Evolutionary conservation across 2,329 filamentous ascomycete genomes (phyloP).

Genomic region (Lasiodiplodia hormozganensis): DNA sequence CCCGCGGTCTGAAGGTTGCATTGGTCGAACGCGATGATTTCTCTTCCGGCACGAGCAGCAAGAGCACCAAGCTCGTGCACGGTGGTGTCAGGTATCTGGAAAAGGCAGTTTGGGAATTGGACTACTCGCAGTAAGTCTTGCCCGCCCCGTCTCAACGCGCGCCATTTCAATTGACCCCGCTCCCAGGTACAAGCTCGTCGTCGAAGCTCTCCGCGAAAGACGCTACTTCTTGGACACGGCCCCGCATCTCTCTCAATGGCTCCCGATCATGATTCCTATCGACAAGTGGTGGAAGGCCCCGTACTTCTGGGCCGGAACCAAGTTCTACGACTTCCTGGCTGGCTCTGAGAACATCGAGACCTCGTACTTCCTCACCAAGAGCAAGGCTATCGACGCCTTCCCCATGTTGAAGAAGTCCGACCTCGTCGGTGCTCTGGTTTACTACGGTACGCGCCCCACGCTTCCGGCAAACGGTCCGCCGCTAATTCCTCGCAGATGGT

Average conservation of each 20-base stretch:
- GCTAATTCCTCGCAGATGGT: conserved; percentile 65
- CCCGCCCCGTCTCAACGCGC: neutral
- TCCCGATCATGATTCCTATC: conserved; percentile 83
- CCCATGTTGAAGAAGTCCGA: conserved; percentile 85
- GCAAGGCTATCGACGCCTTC: conserved; percentile 85
- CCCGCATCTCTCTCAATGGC: conserved; percentile 79
- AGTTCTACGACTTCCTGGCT: conserved; percentile 84
- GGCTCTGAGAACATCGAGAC: conserved; percentile 87
- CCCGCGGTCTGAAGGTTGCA: conserved; percentile 79
- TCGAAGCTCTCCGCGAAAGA: conserved; percentile 81
- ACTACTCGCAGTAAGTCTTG: conserved; percentile 74
- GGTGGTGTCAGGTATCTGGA: conserved; percentile 85
- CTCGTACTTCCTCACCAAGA: conserved; percentile 86
- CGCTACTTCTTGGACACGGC: conserved; percentile 85
- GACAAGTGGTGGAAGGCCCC: conserved; percentile 85
- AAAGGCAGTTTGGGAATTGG: conserved; percentile 84
- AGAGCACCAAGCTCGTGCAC: conserved; percentile 87
- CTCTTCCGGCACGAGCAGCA: conserved; percentile 80
- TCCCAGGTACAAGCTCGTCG: conserved; percentile 70
- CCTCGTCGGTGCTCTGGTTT: conserved; percentile 81
- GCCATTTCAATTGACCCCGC: neutral
- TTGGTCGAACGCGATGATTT: conserved; percentile 86
- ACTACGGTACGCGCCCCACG: conserved; percentile 66
- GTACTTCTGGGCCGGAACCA: conserved; percentile 79
- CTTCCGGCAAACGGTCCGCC: neutral